A percentile compares a stretch with the other conserved stretches of the same genome.
Conservation (phyloP, 805 yeast species). For the Starmerella stellata region DNA sequence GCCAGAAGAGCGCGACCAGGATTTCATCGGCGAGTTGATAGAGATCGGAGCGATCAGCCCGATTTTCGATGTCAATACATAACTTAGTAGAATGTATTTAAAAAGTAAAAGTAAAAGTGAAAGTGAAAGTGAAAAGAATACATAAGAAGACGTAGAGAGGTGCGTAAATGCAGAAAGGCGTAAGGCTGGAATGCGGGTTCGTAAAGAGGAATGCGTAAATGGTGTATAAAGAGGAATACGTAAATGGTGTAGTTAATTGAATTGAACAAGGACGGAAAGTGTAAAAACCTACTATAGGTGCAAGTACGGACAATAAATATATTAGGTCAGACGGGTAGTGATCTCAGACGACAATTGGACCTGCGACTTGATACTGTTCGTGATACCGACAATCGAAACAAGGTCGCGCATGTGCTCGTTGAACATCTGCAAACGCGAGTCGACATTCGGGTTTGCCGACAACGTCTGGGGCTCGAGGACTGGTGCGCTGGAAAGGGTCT, state of each 20-base stretch:
- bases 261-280: no score
- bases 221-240: no score
- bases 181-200: no score
- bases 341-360: slow-evolving; percentile 60
- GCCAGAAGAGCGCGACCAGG: slow-evolving; percentile 14
- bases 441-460: slow-evolving; percentile 20
- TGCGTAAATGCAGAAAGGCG: no score
- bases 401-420: slow-evolving; percentile 63
- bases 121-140: no score
- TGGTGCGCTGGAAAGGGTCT: slow-evolving; percentile 26
- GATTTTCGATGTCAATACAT: slow-evolving; percentile 15
- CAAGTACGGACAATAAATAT: no score
- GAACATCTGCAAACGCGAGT: slow-evolving; percentile 38
- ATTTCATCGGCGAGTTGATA: slow-evolving; percentile 22
- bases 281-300: no score
- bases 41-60: slow-evolving; percentile 24
- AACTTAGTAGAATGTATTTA: no score
- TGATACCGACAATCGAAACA: slow-evolving; percentile 61
- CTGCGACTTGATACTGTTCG: slow-evolving; percentile 71
- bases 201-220: no score
- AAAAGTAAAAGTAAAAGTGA: no score
- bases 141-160: no score
- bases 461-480: slow-evolving; percentile 22
- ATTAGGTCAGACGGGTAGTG: slow-evolving; percentile 1
- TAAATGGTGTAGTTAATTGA: no score